Evolutionary conservation across 2,329 filamentous ascomycete species (phyloP), one percentile per base, ranked within the genome.

Genomic region (Fusarium dlaminii): DNA sequence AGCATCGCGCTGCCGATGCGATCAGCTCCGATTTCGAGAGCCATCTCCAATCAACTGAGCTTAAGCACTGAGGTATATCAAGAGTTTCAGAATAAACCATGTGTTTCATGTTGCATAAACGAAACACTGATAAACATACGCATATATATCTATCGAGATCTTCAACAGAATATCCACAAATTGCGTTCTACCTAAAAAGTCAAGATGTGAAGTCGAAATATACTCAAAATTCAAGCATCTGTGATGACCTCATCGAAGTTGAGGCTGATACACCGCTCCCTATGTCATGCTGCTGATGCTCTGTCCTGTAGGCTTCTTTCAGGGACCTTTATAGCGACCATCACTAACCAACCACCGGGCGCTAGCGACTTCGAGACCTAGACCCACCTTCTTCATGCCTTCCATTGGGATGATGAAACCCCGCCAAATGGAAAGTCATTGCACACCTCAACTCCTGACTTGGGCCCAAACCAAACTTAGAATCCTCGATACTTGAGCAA

Each of bases 241-340:
- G 39, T 56, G 37, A 78, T 78, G 76, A 75, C 76, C 76, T 78
- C 76, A 77, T 77, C 61, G 39, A 69, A 49, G 46, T 54, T 70
- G 66, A 52, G 49, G 51, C 59, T 68, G 45, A 70, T 72, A 60
- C 68, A 72, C 71, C 71, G 67, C 67, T 45, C 46, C 15, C 52
- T 49, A 59, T 55, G 34, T 18, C 55, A 58, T 48, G 40, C n/a
- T 49, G 24, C 42, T 51, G 56, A 51, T 51, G 42, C 32, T 22
- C 40, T 59, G 40, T 58, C 55, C 42, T 59, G 42, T 37, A 59
- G 56, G 42, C 32, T 51, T 29, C 32, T 14, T 59, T 30, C 32
- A 51, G 52, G 52, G 52, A 45, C 30, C 40, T 66, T 61, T 27
- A 56, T 52, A 72, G 72, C 45, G 66, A 40, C 63, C 52, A 48